These are phyloP conservation scores for Meira miltonrushii DNA, from an alignment of 1,284 basidiomycete genomes.

Conservation along the genomic window DNA sequence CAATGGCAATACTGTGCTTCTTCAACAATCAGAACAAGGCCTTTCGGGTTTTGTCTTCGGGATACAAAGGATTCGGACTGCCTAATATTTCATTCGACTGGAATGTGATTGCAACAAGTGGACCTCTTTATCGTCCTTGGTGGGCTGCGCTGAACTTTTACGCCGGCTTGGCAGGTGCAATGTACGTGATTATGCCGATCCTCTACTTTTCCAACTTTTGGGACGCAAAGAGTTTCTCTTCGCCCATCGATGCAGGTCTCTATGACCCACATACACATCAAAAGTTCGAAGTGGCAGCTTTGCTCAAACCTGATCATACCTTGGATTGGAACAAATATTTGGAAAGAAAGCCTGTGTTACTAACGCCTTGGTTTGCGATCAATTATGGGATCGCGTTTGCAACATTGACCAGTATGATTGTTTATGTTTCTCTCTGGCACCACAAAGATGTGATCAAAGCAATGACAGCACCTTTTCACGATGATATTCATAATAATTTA, in stretches of 20 bases:
- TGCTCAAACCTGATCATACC: constrained; percentile 51
- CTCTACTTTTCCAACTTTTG: constrained; percentile 56
- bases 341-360: constrained; percentile 53
- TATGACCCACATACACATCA: constrained; percentile 46
- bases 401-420: constrained; percentile 56
- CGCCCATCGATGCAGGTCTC: constrained; percentile 54
- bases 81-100: constrained; percentile 57
- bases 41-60: constrained; percentile 56
- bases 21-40: constrained; percentile 54
- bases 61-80: constrained; percentile 57
- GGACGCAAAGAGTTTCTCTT: constrained; percentile 51
- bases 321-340: constrained; percentile 55
- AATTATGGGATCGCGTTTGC: constrained; percentile 56
- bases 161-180: constrained; percentile 52
- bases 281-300: constrained; percentile 36
- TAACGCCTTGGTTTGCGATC: constrained; percentile 57
- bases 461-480: constrained; percentile 47
- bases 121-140: constrained; percentile 57
- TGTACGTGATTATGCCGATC: constrained; percentile 57
- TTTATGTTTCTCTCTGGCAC: constrained; percentile 58
- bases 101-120: constrained; percentile 55
- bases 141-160: constrained; percentile 53
- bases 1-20: constrained; percentile 56
- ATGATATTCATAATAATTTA: constrained; percentile 50
- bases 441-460: constrained; percentile 56